Evolutionary conservation across 2,329 filamentous ascomycete species (phyloP).

Genomic region (Fusarium burgessii): DNA sequence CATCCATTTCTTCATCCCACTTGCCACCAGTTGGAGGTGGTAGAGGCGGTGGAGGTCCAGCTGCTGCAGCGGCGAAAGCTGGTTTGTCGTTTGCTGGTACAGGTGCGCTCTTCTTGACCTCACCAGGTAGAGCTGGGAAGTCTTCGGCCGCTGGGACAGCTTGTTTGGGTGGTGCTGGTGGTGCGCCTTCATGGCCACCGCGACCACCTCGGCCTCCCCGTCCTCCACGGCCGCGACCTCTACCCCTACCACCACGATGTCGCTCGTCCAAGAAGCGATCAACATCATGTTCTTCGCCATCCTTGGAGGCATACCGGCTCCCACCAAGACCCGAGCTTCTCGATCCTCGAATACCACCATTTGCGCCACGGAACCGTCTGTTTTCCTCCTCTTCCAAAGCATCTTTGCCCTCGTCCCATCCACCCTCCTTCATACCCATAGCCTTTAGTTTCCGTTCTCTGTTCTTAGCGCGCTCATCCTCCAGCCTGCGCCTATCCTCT

Average conservation of each 20-base stretch:
- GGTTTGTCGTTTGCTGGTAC: slow-evolving; percentile 32
- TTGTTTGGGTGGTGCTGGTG: slow-evolving; percentile 40
- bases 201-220: slow-evolving; percentile 52
- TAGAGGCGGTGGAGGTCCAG: slow-evolving; percentile 43
- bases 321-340: slow-evolving; percentile 54
- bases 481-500: slow-evolving; percentile 63
- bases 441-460: slow-evolving; percentile 71
- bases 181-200: slow-evolving; percentile 42
- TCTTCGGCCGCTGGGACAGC: slow-evolving; percentile 49
- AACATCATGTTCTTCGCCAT: slow-evolving; percentile 51
- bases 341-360: slow-evolving; percentile 56
- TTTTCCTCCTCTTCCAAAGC: slow-evolving; percentile 56
- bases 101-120: slow-evolving; percentile 41
- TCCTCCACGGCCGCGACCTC: slow-evolving; percentile 52
- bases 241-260: slow-evolving; percentile 49
- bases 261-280: slow-evolving; percentile 55
- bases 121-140: slow-evolving; percentile 53
- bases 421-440: slow-evolving; percentile 64
- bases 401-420: slow-evolving; percentile 71
- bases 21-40: slow-evolving; percentile 54
- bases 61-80: slow-evolving; percentile 49
- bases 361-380: slow-evolving; percentile 57
- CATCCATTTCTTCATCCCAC: slow-evolving; percentile 71
- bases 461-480: slow-evolving; percentile 71
- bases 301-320: slow-evolving; percentile 57